These are phyloP conservation scores for Beta macrorhiza DNA, from an alignment of 179 eudicot species.

Conservation along the genomic window DNA sequence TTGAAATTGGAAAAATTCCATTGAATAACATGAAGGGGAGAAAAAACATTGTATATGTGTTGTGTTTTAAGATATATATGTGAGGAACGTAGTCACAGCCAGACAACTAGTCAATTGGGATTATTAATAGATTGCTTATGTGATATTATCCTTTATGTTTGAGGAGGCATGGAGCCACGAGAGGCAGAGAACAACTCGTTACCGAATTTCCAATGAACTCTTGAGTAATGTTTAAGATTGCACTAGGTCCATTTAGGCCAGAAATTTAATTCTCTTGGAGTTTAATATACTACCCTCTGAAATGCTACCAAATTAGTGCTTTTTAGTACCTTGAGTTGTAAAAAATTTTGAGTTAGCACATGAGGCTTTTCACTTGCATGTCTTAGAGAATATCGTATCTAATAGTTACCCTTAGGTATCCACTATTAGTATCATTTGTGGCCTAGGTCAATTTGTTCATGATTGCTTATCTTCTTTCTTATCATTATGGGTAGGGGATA, in stretches of 20 bases:
- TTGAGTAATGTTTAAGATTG: background rate
- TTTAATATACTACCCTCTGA: background rate
- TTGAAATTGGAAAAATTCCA: background rate
- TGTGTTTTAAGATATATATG: background rate
- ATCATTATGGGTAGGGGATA: background rate
- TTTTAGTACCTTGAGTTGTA: background rate
- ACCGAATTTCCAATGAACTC: background rate
- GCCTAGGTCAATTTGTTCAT: background rate
- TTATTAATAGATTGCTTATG: background rate
- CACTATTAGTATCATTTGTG: too few species aligned
- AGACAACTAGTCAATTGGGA: background rate
- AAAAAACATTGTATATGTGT: background rate
- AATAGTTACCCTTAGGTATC: too few species aligned
- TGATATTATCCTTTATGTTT: background rate
- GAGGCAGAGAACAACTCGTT: background rate
- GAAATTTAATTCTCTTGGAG: background rate
- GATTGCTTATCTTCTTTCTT: background rate
- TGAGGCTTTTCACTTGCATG: background rate
- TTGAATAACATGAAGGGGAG: background rate
- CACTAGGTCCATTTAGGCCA: background rate
- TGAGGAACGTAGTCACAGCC: background rate
- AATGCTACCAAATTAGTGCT: background rate
- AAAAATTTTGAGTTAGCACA: background rate
- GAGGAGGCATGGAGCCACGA: background rate
- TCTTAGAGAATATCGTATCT: background rate